phyloP scores from a whole-genome alignment of 352 stramenopile species.

The Blastocystis sp. region DNA sequence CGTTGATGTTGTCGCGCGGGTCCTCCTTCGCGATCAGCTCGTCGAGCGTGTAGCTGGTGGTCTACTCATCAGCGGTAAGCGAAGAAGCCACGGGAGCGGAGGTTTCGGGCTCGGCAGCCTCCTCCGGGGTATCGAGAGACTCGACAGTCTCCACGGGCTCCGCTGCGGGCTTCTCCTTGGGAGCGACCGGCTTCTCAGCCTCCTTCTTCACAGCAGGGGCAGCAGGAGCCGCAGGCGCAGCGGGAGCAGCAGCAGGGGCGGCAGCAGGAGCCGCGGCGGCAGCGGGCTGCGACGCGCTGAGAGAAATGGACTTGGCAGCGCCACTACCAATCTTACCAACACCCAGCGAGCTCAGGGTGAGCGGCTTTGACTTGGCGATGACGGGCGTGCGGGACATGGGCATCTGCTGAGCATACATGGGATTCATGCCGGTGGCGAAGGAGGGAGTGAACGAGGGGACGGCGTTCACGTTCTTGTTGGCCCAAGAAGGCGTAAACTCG shows the following conservation, averaged over 20 bases:
- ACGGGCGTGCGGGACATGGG: neutral
- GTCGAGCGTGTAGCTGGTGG: slow-evolving; percentile 24
- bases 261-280: neutral
- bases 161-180: neutral
- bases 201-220: neutral
- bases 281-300: slow-evolving; percentile 1
- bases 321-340: slow-evolving; percentile 20
- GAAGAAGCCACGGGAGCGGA: neutral
- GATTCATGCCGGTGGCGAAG: slow-evolving; percentile 7
- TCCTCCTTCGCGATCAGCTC: slow-evolving; percentile 83
- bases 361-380: slow-evolving; percentile 31
- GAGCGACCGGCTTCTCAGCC: neutral
- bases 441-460: slow-evolving; percentile 56
- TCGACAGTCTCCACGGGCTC: neutral
- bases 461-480: slow-evolving; percentile 18
- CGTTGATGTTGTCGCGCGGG: slow-evolving; percentile 93
- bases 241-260: neutral
- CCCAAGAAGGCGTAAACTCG: slow-evolving; percentile 63
- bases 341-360: slow-evolving; percentile 51
- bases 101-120: neutral
- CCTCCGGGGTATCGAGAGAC: slow-evolving; percentile 3
- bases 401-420: neutral
- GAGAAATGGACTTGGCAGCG: slow-evolving; percentile 35
- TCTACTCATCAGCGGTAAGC: slow-evolving; percentile 4
- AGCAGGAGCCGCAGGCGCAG: neutral